Conservation (phyloP, 805 yeast genomes). For the Yarrowia sp. region DNA sequence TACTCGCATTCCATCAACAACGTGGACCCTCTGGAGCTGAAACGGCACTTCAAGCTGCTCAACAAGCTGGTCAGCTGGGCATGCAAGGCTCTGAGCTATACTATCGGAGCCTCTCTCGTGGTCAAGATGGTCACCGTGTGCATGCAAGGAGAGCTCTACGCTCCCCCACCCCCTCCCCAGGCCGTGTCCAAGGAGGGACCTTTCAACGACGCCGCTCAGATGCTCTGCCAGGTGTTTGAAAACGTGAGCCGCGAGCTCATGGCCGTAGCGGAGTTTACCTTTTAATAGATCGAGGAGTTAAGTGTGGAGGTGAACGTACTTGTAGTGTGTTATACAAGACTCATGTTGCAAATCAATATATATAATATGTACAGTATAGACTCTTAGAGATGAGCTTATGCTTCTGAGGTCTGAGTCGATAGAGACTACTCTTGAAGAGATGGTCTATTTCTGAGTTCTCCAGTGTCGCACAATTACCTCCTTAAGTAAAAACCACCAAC, state of each 20-base stretch:
- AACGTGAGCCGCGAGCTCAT: constrained; percentile 25
- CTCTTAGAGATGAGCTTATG: no score
- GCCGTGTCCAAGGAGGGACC: constrained; percentile 1
- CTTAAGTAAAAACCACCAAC: constrained; percentile 33
- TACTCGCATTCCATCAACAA: constrained; percentile 42
- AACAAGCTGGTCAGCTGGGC: constrained; percentile 5
- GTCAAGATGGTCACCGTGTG: constrained; percentile 21
- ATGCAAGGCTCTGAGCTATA: constrained; percentile 12
- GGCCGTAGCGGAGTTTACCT: constrained; percentile 18
- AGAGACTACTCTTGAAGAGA: no score
- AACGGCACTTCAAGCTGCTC: constrained; percentile 7
- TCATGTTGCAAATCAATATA: background rate
- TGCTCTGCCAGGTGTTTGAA: constrained; percentile 5
- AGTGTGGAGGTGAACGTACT: no score
- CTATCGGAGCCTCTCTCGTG: constrained; percentile 17
- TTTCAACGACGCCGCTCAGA: background rate
- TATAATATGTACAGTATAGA: background rate
- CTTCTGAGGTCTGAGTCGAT: no score
- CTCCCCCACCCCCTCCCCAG: constrained; percentile 8
- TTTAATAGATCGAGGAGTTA: background rate
- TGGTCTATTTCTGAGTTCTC: no score
- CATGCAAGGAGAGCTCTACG: constrained; percentile 18
- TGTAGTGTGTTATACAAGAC: no score
- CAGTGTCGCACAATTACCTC: background rate
- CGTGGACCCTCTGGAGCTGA: constrained; percentile 43